Base-by-base conservation (phyloP, 768 basidiomycete species). In the Cystofilobasidium macerans region DNA sequence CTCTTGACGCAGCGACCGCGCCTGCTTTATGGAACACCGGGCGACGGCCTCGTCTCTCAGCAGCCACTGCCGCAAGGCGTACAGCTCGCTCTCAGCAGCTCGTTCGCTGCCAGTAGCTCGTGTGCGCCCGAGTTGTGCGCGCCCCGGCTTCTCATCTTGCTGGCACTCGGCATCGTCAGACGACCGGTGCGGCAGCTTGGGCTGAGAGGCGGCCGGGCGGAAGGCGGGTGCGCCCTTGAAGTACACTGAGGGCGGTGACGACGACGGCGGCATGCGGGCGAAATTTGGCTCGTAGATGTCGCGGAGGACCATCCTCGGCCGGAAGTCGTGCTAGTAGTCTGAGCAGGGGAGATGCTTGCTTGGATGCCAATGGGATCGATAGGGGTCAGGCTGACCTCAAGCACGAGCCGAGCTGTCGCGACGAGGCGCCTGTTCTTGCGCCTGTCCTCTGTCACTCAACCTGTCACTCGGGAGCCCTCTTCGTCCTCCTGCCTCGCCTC, bases 11-110 rank as follows among this genome's bases (percentile, higher is more conserved):
- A 60, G 58, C 24, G 58, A 40, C 28, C 22, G 6, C 24, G 58
- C 58, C 14, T 60, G 38, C n/a, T 60, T 40, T 14, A 60, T 22
- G 7, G 58, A 60, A 30, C 58, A 60, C 22, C 58, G 38, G 3
- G 58, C 58, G 20, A 60, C 20, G 20, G 58, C n/a, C 43, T 60
- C 58, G 43, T 60, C 58, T 26, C 58, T 20, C 0, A 60, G 33
- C 36, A 60, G 43, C 58, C 58, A 60, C 12, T 60, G 35, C 28
- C 18, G 9, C 20, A 60, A 26, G 20, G 9, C 33, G 36, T 60
- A 60, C 32, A 13, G 7, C 3, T 58, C 33, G 43, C 43, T 5
- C 24, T 54, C 51, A n/a, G n/a, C n/a, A n/a, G n/a, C n/a, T n/a
- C n/a, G n/a, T n/a, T n/a, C n/a, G n/a, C n/a, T n/a, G n/a, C n/a